phyloP scores from a whole-genome alignment of 257 asterid genomes.

The Petrea volubilis region DNA sequence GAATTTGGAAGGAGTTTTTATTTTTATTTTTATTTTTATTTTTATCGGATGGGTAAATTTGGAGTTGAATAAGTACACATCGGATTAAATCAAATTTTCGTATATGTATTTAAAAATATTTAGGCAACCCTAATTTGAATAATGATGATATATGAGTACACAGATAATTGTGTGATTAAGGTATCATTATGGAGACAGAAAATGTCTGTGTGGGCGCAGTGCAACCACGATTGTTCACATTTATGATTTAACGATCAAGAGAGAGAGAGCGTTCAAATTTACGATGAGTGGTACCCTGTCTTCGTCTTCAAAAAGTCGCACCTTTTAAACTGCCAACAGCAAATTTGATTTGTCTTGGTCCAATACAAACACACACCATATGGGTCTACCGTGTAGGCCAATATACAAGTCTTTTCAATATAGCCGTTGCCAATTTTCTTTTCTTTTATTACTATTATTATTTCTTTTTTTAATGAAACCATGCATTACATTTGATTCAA shows the following conservation, averaged over 20 bases:
- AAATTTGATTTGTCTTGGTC: not conserved
- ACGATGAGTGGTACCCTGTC: conserved; percentile 18
- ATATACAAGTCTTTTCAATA: conserved; percentile 10
- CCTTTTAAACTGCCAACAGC: conserved; percentile 7
- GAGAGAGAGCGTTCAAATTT: too few relatives aligned
- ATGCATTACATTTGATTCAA: too few relatives aligned
- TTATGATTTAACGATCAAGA: too few relatives aligned
- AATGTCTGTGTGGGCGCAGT: too few relatives aligned
- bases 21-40: too few relatives aligned
- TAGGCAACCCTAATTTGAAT: not conserved
- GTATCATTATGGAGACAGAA: not conserved
- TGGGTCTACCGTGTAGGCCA: not conserved
- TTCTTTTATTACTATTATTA: not conserved
- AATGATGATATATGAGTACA: not conserved
- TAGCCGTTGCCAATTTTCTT: conserved; percentile 5
- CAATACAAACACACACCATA: not conserved
- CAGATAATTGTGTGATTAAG: not conserved
- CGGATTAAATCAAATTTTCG: too few relatives aligned
- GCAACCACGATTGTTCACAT: not conserved
- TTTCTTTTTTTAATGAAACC: not conserved
- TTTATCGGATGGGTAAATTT: too few relatives aligned
- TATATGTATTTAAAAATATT: too few relatives aligned
- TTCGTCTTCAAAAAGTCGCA: conserved; percentile 22
- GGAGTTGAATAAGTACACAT: too few relatives aligned
- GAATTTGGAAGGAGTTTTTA: too few relatives aligned